A percentile compares a stretch with the other conserved stretches of the same genome.
phyloP scores from a whole-genome alignment of 768 basidiomycete genomes.

The Favolaschia claudopus region DNA sequence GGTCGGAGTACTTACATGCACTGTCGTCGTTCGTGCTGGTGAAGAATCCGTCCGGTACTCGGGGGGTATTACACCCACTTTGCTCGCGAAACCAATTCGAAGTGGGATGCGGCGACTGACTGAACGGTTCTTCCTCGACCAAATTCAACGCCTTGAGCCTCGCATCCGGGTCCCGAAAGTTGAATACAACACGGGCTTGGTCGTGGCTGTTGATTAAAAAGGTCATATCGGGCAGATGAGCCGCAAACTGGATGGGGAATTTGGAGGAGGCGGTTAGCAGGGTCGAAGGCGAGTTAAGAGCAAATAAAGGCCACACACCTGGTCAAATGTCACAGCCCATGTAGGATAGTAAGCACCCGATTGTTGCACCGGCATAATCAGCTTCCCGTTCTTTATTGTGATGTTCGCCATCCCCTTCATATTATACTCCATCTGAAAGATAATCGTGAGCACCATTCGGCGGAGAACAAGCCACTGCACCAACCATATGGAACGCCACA shows the following conservation, averaged over 20 bases:
- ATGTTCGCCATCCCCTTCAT: neutral
- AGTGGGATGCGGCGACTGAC: neutral
- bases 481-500: neutral
- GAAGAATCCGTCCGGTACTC: neutral
- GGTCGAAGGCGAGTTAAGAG: neutral
- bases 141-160: neutral
- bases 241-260: conserved; percentile 5
- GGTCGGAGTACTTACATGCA: conserved; percentile 1
- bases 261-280: no score
- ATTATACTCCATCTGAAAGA: neutral
- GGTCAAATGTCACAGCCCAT: conserved; percentile 3
- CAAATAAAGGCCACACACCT: neutral
- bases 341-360: neutral
- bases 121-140: conserved; percentile 1
- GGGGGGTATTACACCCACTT: neutral
- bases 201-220: conserved; percentile 14
- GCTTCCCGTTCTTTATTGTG: neutral
- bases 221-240: conserved; percentile 9
- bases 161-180: conserved; percentile 4
- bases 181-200: conserved; percentile 11
- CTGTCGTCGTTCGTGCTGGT: neutral
- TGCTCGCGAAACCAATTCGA: neutral
- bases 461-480: neutral
- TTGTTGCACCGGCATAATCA: neutral
- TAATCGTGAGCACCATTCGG: neutral